Percentiles rank a stretch among this genome's conserved stretches.
phyloP scores from a whole-genome alignment of 495 filamentous ascomycete species.

The Xylaria flabelliformis region DNA sequence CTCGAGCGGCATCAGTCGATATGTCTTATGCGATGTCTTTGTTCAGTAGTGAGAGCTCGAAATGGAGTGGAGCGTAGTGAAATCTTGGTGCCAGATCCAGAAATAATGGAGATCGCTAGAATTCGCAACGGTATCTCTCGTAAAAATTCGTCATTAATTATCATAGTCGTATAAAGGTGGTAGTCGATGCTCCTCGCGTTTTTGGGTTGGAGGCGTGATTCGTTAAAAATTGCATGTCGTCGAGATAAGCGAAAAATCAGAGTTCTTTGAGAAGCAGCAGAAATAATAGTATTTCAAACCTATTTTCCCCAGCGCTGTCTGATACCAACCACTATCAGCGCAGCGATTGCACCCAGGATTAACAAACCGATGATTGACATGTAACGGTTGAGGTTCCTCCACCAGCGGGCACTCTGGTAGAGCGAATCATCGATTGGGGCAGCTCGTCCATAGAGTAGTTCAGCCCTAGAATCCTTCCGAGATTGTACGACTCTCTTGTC shows the following conservation, averaged over 20 bases:
- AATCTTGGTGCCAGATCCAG: background rate
- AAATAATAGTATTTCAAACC: slow-evolving; percentile 10
- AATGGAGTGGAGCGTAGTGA: slow-evolving; percentile 7
- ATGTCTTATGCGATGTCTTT: background rate
- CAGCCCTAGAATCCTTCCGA: slow-evolving; percentile 41
- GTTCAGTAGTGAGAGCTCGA: background rate
- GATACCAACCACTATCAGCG: slow-evolving; percentile 64
- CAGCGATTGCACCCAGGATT: slow-evolving; percentile 76
- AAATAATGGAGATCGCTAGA: slow-evolving; percentile 5
- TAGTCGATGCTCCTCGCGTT: background rate
- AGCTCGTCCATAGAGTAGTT: slow-evolving; percentile 27
- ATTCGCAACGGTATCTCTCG: slow-evolving; percentile 23
- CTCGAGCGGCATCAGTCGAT: background rate
- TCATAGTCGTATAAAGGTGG: slow-evolving; percentile 20
- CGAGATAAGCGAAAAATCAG: slow-evolving; percentile 25
- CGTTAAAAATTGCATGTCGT: slow-evolving; percentile 31
- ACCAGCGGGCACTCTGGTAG: slow-evolving; percentile 88
- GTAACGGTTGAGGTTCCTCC: slow-evolving; percentile 86
- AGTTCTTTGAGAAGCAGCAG: slow-evolving; percentile 1
- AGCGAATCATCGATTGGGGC: slow-evolving; percentile 65
- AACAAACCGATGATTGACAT: slow-evolving; percentile 82
- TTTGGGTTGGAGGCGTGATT: slow-evolving; percentile 13
- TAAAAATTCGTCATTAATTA: slow-evolving; percentile 27
- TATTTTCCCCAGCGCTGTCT: slow-evolving; percentile 47
- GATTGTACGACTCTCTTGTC: slow-evolving; percentile 34